Conservation (phyloP, 257 asterid genomes). For the Cordia subcordata region DNA sequence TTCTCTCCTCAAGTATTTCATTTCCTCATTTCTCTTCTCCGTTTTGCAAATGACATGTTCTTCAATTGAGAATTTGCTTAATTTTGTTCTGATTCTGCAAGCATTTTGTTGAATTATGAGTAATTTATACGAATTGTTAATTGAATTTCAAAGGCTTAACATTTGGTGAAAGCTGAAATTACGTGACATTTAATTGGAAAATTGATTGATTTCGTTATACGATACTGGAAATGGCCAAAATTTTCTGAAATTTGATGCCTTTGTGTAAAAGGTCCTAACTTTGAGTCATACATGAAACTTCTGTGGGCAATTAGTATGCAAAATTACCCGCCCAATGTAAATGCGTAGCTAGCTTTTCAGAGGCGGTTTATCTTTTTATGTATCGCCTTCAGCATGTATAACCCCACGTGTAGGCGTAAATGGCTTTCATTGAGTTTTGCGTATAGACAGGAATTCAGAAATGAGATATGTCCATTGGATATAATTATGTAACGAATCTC, state of each 20-base stretch:
- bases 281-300: too few species aligned
- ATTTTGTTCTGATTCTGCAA: not conserved
- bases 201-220: not conserved
- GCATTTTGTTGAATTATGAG: not conserved
- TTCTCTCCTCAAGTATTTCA: slow-evolving; percentile 48
- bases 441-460: too few species aligned
- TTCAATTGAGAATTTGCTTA: not conserved
- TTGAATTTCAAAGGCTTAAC: not conserved
- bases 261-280: too few species aligned
- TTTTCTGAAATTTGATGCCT: not conserved
- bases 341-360: not conserved
- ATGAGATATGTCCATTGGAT: too few species aligned
- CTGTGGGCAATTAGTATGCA: not conserved
- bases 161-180: not conserved
- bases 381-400: too few species aligned
- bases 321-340: not conserved
- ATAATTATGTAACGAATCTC: too few species aligned
- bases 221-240: not conserved
- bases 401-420: too few species aligned
- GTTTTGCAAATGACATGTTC: too few species aligned
- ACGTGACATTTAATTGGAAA: too few species aligned
- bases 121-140: not conserved
- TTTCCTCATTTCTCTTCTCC: too few species aligned
- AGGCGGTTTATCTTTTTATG: not conserved
- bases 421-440: too few species aligned